Conservation (phyloP, 1,284 basidiomycete species). For the Veloporphyrellus conicus region DNA sequence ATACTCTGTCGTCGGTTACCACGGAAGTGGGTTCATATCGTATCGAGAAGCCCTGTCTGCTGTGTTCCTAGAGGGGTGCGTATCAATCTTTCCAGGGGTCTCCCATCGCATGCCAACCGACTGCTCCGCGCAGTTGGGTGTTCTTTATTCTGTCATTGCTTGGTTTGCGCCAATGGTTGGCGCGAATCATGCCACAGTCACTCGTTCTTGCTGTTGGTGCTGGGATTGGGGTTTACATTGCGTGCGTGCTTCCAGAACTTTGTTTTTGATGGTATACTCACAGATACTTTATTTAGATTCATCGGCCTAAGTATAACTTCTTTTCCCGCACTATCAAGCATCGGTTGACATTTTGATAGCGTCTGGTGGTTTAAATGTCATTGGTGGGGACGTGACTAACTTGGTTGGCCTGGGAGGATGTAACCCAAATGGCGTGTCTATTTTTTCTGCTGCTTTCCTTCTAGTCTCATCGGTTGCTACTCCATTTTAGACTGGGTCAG, state of each 20-base stretch:
- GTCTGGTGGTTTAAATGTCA: conserved; percentile 66
- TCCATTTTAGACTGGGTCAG: conserved; percentile 33
- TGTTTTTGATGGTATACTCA: conserved; percentile 4
- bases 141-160: conserved; percentile 81
- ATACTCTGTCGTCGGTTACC: conserved; percentile 82
- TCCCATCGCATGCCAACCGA: not conserved
- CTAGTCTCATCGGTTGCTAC: not conserved
- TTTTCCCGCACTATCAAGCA: not conserved
- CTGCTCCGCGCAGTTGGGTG: conserved; percentile 53
- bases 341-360: conserved; percentile 36
- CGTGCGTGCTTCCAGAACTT: conserved; percentile 39
- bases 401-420: conserved; percentile 83
- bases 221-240: conserved; percentile 84
- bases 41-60: conserved; percentile 84
- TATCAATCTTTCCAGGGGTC: conserved; percentile 2
- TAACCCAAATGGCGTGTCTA: conserved; percentile 42
- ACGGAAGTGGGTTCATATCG: conserved; percentile 71
- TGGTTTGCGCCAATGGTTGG: conserved; percentile 88
- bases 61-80: conserved; percentile 80
- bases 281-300: conserved; percentile 42
- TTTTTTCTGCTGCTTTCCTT: not conserved
- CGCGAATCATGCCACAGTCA: conserved; percentile 83
- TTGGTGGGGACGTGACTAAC: conserved; percentile 71
- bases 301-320: conserved; percentile 49
- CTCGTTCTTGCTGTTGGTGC: conserved; percentile 81